Evolutionary conservation across 1,284 basidiomycete genomes (phyloP).

Genomic region (Apiotrichum gamsii): DNA sequence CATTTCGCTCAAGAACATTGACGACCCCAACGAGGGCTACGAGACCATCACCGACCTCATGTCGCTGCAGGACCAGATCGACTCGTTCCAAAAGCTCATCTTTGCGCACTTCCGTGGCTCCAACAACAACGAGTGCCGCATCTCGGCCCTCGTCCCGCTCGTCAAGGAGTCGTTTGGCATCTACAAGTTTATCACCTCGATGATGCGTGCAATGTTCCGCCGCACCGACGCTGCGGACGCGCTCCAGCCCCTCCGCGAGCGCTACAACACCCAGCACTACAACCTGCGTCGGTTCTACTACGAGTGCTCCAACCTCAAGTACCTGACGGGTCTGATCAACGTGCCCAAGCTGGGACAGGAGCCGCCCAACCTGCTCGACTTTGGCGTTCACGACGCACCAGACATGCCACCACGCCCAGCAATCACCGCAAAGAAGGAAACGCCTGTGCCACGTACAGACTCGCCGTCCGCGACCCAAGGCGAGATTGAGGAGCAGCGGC

Average conservation of each 20-base stretch:
- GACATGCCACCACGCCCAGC: constrained; percentile 77
- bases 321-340: constrained; percentile 89
- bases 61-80: constrained; percentile 92
- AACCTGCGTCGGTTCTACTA: constrained; percentile 92
- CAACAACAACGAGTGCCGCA: constrained; percentile 89
- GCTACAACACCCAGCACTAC: constrained; percentile 83
- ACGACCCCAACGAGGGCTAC: constrained; percentile 96
- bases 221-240: constrained; percentile 80
- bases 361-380: constrained; percentile 84
- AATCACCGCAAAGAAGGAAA: constrained; percentile 39
- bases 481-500: constrained; percentile 85
- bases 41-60: constrained; percentile 94
- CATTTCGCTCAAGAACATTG: constrained; percentile 87
- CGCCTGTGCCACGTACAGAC: constrained; percentile 52
- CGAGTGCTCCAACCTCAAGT: constrained; percentile 94
- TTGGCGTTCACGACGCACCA: constrained; percentile 60
- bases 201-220: constrained; percentile 91
- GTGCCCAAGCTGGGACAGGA: constrained; percentile 95
- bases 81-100: constrained; percentile 92
- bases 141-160: constrained; percentile 83
- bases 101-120: constrained; percentile 87
- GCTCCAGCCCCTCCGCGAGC: constrained; percentile 72
- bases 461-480: constrained; percentile 65
- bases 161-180: constrained; percentile 98
- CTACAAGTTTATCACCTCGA: constrained; percentile 93